These are phyloP conservation scores for Suhomyces bolitotheri DNA, from an alignment of 1,139 yeast genomes.

Conservation along the genomic window DNA sequence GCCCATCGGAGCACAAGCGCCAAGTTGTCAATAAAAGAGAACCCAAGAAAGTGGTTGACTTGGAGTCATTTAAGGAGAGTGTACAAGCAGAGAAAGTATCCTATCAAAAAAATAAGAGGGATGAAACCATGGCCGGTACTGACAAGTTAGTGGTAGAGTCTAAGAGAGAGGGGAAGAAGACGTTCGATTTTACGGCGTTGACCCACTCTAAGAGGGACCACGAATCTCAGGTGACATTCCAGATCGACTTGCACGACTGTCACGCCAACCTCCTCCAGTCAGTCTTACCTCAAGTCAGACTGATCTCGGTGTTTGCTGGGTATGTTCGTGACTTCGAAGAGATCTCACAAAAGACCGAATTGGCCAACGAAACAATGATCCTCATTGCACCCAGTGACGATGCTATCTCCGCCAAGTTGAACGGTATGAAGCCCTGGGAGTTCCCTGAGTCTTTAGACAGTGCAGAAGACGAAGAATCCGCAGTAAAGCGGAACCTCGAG, in stretches of 20 bases:
- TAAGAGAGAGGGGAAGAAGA: not conserved
- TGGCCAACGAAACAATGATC: conserved; percentile 37
- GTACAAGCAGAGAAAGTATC: not conserved
- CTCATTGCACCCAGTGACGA: conserved; percentile 63
- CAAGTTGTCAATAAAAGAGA: conserved; percentile 15
- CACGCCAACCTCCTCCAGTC: conserved; percentile 28
- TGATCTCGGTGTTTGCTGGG: conserved; percentile 53
- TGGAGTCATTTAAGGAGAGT: conserved; percentile 5
- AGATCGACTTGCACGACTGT: conserved; percentile 13
- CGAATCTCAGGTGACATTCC: conserved; percentile 13
- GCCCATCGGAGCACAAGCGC: not conserved
- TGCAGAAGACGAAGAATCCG: conserved; percentile 33
- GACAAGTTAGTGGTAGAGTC: not conserved
- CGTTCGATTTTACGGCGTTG: conserved; percentile 7
- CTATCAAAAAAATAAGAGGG: not conserved
- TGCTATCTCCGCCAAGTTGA: conserved; percentile 43
- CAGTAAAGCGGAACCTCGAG: conserved; percentile 47
- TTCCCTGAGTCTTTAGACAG: conserved; percentile 51
- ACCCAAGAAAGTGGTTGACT: conserved; percentile 23
- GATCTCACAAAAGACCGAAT: conserved; percentile 43
- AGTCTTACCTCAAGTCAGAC: conserved; percentile 44
- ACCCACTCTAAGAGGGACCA: not conserved
- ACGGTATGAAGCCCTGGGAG: conserved; percentile 64
- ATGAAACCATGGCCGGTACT: not conserved
- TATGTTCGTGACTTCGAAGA: conserved; percentile 56